Evolutionary conservation across 164 flowering plant species (phyloP), one percentile per base, ranked within the genome.

Genomic region (Magnolia changhungtana): DNA sequence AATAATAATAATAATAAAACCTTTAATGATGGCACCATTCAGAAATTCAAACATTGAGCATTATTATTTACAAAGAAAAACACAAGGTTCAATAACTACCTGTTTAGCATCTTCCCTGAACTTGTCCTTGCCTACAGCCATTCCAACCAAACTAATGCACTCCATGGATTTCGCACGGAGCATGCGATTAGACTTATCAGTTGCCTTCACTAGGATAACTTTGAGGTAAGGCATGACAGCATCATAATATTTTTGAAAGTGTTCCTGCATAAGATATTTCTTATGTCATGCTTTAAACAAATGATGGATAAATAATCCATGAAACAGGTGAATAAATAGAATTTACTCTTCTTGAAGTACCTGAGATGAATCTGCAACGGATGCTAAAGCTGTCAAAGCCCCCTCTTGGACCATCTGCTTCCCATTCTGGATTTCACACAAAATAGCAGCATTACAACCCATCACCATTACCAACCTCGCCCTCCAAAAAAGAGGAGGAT

Each of bases 351-450:
- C 68, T 20, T 11, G 10, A 67, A 67, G 73, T 85, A 95, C 99
- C 97, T 96, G 99, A 31, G 99, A 96, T 72, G 99, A 96, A 86
- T 96, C 99, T 71, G 99, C 99, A 82, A 96, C 99, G 37, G 99
- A 96, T 50, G 99, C 99, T 78, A 96, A 86, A 74, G 99, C 99
- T 71, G 99, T 94, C 87, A 96, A 86, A n/a, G 99, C 98, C 31
- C 98, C 99, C 83, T 96, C 99, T 88, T 96, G 99, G 68, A 96
- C 99, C 98, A 96, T 91, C 90, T 94, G 97, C 77, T 94, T 94
- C 37, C 98, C 95, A 83, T 94, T 96, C 99, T 96, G 87, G 7
- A 67, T 67, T 61, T 85, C 37, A 67, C 31, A 16, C 14, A 31
- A 16, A 31, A 67, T 31, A 67, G 71, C 45, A 67, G 24, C 29